These are phyloP conservation scores for Coriaria nepalensis DNA, from an alignment of 306 rosid species.

Conservation along the genomic window DNA sequence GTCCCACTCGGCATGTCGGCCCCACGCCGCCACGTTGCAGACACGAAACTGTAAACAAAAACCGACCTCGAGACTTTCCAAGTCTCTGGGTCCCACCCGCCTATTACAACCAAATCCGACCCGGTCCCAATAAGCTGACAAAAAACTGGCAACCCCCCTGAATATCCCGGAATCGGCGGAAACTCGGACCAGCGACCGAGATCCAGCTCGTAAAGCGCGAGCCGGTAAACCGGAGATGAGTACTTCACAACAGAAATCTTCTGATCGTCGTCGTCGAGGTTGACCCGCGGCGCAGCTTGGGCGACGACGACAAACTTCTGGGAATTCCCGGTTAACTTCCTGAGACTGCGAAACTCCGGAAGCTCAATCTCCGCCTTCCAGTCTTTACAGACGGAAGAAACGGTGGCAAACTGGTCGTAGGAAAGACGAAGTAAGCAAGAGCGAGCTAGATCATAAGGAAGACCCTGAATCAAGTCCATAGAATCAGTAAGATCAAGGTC, in stretches of 20 bases:
- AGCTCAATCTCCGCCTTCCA: conserved; percentile 44
- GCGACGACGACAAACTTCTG: conserved; percentile 40
- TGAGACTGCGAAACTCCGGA: conserved; percentile 42
- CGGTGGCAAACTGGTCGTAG: conserved; percentile 22
- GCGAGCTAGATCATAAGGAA: conserved; percentile 53
- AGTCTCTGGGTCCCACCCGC: conserved; percentile 62
- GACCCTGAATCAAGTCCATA: conserved; percentile 9
- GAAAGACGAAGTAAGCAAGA: conserved; percentile 43
- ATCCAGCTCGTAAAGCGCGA: conserved; percentile 31
- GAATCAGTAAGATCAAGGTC: too few relatives aligned
- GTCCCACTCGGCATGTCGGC: conserved; percentile 53
- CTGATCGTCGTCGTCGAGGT: conserved; percentile 7
- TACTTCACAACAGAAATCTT: conserved; percentile 11
- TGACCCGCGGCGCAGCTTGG: conserved; percentile 25
- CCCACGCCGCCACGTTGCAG: conserved; percentile 50
- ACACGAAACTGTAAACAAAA: neutral
- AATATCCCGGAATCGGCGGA: conserved; percentile 15
- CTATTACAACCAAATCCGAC: conserved; percentile 38
- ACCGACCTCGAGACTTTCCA: conserved; percentile 49
- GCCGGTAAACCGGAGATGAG: conserved; percentile 27
- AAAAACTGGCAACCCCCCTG: conserved; percentile 47
- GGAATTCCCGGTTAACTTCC: conserved; percentile 20
- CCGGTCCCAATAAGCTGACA: conserved; percentile 48
- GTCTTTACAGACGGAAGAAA: conserved; percentile 30
- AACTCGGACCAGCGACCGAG: conserved; percentile 42